Base-by-base conservation (phyloP, 805 yeast genomes). In the Scheffersomyces ergatensis region DNA sequence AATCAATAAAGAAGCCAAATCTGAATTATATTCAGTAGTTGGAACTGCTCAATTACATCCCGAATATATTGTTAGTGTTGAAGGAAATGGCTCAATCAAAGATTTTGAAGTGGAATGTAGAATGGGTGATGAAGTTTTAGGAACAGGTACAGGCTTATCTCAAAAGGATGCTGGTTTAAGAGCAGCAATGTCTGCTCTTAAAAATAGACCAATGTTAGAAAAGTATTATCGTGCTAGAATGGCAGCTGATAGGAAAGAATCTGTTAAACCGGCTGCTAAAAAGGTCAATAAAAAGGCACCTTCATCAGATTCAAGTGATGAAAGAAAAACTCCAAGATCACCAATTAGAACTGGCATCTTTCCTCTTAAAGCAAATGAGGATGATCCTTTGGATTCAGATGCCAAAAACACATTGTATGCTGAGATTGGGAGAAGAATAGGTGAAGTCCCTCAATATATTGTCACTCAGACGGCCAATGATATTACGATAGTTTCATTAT, bases 161-260 rank as follows among this genome's bases (percentile, higher is more conserved):
- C 67, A 72, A 3, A 86, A 85, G 57, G 83, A 80, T 21, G 98
- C 97, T 0, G 93, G 96, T 0, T 60, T 78, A 17, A 69, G 83
- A 40, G 97, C 97, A 0, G 99, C 99, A 0, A 83, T 83, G 82
- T 67, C 71, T 38, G 96, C 92, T 0, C 65, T 92, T 34, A 62
- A 65, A 9, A 80, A 87, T 46, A 76, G 74, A 33, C 67, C 65
- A 0, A 42, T 78, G 23, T 67, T 89, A 35, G 90, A 84, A 45
- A 82, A 82, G 51, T 87, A 77, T 56, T 78, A 80, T 12, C 69
- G 70, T 31, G 44, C 72, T 16, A 67, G 96, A 45, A 41, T 53
- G n/a, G 48, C 47, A 15, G 46, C 57, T 33, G 60, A 59, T 38
- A 41, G 58, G 25, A 46, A 39, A 26, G 48, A 47, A 24, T 36